Percentiles rank a stretch among this genome's conserved stretches.
Conservation (phyloP, 2,329 filamentous ascomycete genomes). For the Laburnicola sp. region DNA sequence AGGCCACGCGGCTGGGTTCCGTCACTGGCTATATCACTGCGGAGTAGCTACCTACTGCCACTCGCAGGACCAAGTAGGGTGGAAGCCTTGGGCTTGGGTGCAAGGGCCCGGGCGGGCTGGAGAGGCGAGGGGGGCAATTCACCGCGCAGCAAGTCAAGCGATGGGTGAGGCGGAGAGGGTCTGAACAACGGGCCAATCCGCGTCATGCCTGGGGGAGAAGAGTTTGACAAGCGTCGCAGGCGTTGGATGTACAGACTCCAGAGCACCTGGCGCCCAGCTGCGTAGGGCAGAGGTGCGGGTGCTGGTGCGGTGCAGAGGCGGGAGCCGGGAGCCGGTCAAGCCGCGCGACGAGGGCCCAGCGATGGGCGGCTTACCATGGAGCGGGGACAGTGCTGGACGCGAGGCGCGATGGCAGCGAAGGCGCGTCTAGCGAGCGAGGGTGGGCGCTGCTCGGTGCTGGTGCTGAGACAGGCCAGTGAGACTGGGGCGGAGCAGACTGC, state of each 20-base stretch:
- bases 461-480: conserved; percentile 15
- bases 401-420: conserved; percentile 35
- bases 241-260: conserved; percentile 16
- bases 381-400: conserved; percentile 42
- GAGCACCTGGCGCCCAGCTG: conserved; percentile 22
- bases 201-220: conserved; percentile 41
- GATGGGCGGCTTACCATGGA: conserved; percentile 44
- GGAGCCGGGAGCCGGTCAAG: conserved; percentile 37
- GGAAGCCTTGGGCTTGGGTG: conserved; percentile 30
- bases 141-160: conserved; percentile 35
- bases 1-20: conserved; percentile 45
- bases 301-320: conserved; percentile 32
- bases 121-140: conserved; percentile 34
- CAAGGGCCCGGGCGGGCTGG: conserved; percentile 36
- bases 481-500: too few relatives aligned
- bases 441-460: too few relatives aligned
- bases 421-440: conserved; percentile 20
- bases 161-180: conserved; percentile 30
- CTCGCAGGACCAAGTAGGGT: too few relatives aligned
- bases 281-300: conserved; percentile 23
- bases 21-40: conserved; percentile 25
- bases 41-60: conserved; percentile 13
- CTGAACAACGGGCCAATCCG: conserved; percentile 37
- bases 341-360: conserved; percentile 40
- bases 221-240: conserved; percentile 45